Evolutionary conservation across 2,329 filamentous ascomycete species (phyloP).

Genomic region (Zalaria obscura): DNA sequence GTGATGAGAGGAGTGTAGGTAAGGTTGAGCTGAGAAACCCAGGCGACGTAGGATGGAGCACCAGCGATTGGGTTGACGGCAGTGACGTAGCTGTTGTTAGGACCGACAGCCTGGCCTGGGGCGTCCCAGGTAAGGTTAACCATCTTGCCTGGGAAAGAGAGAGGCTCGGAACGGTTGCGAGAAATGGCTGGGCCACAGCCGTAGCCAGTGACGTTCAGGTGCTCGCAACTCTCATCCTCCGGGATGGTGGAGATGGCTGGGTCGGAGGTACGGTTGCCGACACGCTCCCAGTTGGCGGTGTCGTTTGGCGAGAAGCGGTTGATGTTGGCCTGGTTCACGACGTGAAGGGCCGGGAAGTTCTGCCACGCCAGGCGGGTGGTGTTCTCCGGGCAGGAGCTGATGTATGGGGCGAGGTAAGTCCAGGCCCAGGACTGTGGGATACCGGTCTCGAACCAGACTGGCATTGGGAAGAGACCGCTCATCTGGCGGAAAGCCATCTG

Average conservation of each 20-base stretch:
- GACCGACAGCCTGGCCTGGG: slow-evolving; percentile 54
- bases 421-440: slow-evolving; percentile 77
- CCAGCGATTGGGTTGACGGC: slow-evolving; percentile 33
- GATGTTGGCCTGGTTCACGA: slow-evolving; percentile 66
- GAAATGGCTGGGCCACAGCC: slow-evolving; percentile 51
- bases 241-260: slow-evolving; percentile 34
- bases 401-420: slow-evolving; percentile 70
- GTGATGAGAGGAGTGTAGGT: slow-evolving; percentile 45
- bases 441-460: slow-evolving; percentile 67
- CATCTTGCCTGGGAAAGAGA: slow-evolving; percentile 60
- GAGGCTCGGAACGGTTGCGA: slow-evolving; percentile 54
- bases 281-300: slow-evolving; percentile 48
- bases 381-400: slow-evolving; percentile 58
- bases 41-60: slow-evolving; percentile 52
- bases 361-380: slow-evolving; percentile 69
- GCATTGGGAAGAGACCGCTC: slow-evolving; percentile 65
- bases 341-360: slow-evolving; percentile 60
- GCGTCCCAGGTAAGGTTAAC: slow-evolving; percentile 61
- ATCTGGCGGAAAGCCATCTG: slow-evolving; percentile 79
- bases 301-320: slow-evolving; percentile 50
- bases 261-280: slow-evolving; percentile 43
- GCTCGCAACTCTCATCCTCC: slow-evolving; percentile 40
- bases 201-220: slow-evolving; percentile 38
- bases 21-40: slow-evolving; percentile 56
- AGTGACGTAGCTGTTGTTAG: slow-evolving; percentile 73